Evolutionary conservation across 2,329 filamentous ascomycete genomes (phyloP), one percentile per base, ranked within the genome.

Genomic region (Tricladium varicosporioides): DNA sequence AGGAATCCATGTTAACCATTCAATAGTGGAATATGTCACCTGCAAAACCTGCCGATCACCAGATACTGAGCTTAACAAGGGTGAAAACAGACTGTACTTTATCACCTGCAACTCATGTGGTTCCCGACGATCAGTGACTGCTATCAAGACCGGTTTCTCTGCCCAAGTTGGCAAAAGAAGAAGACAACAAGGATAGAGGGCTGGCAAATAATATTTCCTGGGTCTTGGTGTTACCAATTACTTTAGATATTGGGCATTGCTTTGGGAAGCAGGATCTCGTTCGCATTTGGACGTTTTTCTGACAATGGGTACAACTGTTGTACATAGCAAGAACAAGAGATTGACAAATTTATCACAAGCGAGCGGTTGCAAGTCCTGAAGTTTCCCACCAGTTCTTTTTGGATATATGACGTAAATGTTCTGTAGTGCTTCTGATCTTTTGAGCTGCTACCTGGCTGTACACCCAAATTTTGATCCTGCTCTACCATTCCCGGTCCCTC

Each of bases 61-160:
- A 71, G 91, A 97, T 72, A 97, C 93, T 54, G 92, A 96, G 73
- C 86, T 99, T 72, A 95, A 88, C 85, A 97, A 97, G 82, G 94
- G 93, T 76, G 94, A 99, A 79, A 99, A 97, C 82, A 89, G 94
- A 80, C 82, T 99, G 64, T 97, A 96, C 81, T 99, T 97, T 81
- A 92, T 99, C 72, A 97, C 92, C 59, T 97, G 93, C 86, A 96
- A 94, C 79, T 88, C 87, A 58, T 91, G 88, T 70, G 87, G 87
- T 63, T 89, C 86, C 52, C 82, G 93, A 76, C 88, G 92, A 73
- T 92, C 87, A 71, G 93, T 97, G 73, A 91, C 91, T 60, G 92
- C 94, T 67, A 99, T 99, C 88, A 99, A 99, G 87, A 96, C 92
- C 61, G 94, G 94, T 92, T 99, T 99, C 92, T 95, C 92, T 71